Base-by-base conservation (phyloP, 2,329 filamentous ascomycete genomes). In the Colletotrichum abscissum region DNA sequence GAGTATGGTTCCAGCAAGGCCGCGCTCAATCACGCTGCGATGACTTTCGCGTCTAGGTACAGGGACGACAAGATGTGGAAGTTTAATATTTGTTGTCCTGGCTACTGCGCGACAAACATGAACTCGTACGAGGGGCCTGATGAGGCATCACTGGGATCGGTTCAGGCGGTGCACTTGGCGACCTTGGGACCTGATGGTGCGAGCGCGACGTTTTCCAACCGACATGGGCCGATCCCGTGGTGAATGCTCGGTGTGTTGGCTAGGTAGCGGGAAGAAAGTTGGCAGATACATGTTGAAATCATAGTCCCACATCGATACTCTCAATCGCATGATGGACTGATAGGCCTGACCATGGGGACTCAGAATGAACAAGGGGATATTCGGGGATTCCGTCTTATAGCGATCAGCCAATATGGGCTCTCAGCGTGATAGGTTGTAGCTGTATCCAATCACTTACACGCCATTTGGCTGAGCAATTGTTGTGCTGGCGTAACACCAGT, bases 1-100 rank as follows among this genome's bases (percentile, higher is more conserved):
- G 72, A 67, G 16, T 74, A 74, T 26, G 58, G 52, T 3, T 59
- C 72, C 7, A 74, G 72, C 63, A 74, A 74, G 52, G 69, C 72
- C 1, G 72, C 72, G 12, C 33, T 71, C 24, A 71, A 74, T 14
- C 69, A 74, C 22, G 58, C 69, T 3, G 63, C 68, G 9, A 49
- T 74, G 62, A 56, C 42, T 1, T 74, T 67, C 35, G 72, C 68
- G n/a, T 52, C 68, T 1, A 56, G 58, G 8, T 22, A 58, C 35
- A 35, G 24, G 4, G 58, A 54, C 9, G 72, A 74, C 3, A 24
- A 22, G 5, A 46, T 58, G 2, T 74, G 72, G 72, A 74, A 74
- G 38, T 54, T 74, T 4, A 74, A 74, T 3, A n/a, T 65, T 2
- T 74, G 72, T 9, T 74, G 72, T 42, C 72, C 72, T 4, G 72